Percentiles rank a stretch among this genome's conserved stretches.
Evolutionary conservation across 2,329 filamentous ascomycete species (phyloP).

Genomic region (Microdochium paspali): DNA sequence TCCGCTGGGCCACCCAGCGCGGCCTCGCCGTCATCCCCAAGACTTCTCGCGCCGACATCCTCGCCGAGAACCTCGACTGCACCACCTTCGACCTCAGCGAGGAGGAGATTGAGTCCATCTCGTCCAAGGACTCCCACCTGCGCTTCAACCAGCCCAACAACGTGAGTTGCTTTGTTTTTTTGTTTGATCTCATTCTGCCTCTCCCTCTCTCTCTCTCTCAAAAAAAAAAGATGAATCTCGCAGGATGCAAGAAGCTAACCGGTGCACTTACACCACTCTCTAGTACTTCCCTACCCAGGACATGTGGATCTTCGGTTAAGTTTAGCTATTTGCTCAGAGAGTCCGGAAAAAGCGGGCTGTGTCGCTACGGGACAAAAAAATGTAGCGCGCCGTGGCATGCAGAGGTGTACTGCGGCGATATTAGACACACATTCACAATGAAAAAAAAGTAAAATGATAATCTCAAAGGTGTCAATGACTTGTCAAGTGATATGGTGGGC

Average conservation of each 20-base stretch:
- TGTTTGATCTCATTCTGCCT: too few relatives aligned
- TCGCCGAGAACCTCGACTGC: slow-evolving; percentile 60
- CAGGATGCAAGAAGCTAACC: too few relatives aligned
- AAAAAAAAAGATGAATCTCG: too few relatives aligned
- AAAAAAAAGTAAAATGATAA: too few relatives aligned
- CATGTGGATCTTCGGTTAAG: slow-evolving; percentile 49
- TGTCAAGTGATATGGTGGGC: too few relatives aligned
- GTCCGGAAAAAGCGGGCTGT: background rate
- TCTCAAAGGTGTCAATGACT: too few relatives aligned
- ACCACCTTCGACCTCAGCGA: slow-evolving; percentile 55
- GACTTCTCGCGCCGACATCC: slow-evolving; percentile 43
- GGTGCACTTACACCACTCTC: too few relatives aligned
- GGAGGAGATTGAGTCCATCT: slow-evolving; percentile 59
- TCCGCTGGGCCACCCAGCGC: slow-evolving; percentile 82
- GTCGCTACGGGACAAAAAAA: too few relatives aligned
- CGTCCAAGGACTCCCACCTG: slow-evolving; percentile 52
- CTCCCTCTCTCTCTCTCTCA: slow-evolving; percentile 1
- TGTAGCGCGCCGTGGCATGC: too few relatives aligned
- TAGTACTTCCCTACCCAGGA: slow-evolving; percentile 47
- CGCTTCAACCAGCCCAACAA: slow-evolving; percentile 71
- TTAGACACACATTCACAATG: too few relatives aligned
- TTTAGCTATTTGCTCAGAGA: background rate
- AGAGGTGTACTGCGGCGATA: too few relatives aligned
- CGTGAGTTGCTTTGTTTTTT: too few relatives aligned
- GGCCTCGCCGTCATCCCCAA: slow-evolving; percentile 77